Evolutionary conservation across 345 rosid genomes (phyloP), one percentile per base, ranked within the genome.

Genomic region (Clarkia xantiana): DNA sequence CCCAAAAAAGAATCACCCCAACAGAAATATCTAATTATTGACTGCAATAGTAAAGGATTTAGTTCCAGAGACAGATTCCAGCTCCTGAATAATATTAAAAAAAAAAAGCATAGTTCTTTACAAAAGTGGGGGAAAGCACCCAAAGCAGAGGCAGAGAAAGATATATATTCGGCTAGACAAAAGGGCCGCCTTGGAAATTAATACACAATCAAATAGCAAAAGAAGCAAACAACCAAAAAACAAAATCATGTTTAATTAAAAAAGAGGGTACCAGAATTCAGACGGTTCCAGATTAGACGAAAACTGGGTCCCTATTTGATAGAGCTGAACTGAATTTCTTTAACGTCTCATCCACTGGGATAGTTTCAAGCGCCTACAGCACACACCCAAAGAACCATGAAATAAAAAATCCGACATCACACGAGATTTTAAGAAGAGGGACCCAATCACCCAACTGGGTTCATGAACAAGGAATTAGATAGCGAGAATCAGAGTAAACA

Each of bases 131-230:
- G 34, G 19, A 16, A 5, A 4, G 18, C 10, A 17, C 8, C 20
- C 15, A 45, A 45, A 14, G 49, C 0, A 10, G 50, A n/a, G 40
- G 52, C 3, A 48, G n/a, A n/a, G n/a, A n/a, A n/a, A 48, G 52
- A 48, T 48, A 48, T 17, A 25, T 38, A 48, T 48, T 48, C 18
- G 39, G 52, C 52, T 18, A 23, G 6, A 23, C 2, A 47, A 11
- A n/a, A 11, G 40, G 29, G 17, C 14, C 6, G 52, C 52, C 52
- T 18, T 48, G 52, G 14, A 48, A 23, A 48, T 48, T 39, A 9
- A 48, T 17, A 48, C 40, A 12, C 39, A 48, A 10, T 10, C 18
- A 44, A 29, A 29, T 29, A 10, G 15, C 6, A 44, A 14, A 10
- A 44, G 14, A n/a, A 2, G 14, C 2, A 46, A 46, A 46, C 7